Base-by-base conservation (phyloP, 148 eudicot species). In the Rhododendron williamsianum region DNA sequence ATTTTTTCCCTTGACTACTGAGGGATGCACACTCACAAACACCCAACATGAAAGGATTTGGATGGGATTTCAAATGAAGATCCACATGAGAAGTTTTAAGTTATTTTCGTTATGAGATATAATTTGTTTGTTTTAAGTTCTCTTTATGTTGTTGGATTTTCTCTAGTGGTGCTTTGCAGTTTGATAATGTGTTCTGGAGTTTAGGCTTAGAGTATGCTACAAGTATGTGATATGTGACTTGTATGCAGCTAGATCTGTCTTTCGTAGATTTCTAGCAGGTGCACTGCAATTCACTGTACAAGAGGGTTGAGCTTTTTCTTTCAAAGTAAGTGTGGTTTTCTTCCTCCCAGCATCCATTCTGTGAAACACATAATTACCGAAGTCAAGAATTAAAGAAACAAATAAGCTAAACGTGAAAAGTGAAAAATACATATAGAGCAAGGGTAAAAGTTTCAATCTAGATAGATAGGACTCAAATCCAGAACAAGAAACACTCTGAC, bases 201-300 rank as follows among this genome's bases (percentile, higher is more conserved):
- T 41, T 41, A 41, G 45, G 7, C 7, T 41, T 41, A 41, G 45
- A 41, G 45, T 41, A 41, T 35, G 36, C 36, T 35, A 35, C 36
- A 35, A 35, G 2, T 35, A 35, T 35, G 36, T 35, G 36, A 35
- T 35, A 35, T 41, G 45, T 41, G 45, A 41, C 45, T 41, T 41
- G 45, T 41, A 41, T 41, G 45, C 91, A 80, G 91, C 94, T 52
- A 95, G 91, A 43, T 91, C 91, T 43, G 86, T 83, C 76, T 90
- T 94, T 33, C 83, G 45, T 77, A 95, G 63, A 67, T 90, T 88
- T 73, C 94, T 94, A 35, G 95, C 93, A 69, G 92, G 19, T 36
- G 82, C 85, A 81, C 90, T 86, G 27, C 74, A 74, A 60, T 93
- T 91, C 45, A 38, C 69, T 73, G 88, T 85, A 56, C 25, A 58